phyloP scores from a whole-genome alignment of 345 rosid species.

The Pistacia atlantica region DNA sequence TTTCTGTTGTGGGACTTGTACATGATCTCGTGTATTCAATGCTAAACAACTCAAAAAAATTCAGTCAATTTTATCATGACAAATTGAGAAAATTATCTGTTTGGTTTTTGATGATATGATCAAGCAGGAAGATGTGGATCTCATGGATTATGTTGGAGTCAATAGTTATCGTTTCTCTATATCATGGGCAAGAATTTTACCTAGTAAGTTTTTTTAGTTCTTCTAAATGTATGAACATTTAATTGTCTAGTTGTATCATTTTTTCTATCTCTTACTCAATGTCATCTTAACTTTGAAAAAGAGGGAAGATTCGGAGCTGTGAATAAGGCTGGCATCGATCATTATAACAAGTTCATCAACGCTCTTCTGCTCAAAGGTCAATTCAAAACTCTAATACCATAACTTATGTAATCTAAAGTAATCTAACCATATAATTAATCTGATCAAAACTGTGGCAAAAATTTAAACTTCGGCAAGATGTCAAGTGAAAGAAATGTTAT shows the following conservation, averaged over 20 bases:
- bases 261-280: neutral
- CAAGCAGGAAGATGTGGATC: constrained; percentile 61
- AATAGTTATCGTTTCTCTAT: constrained; percentile 76
- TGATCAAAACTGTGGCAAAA: neutral
- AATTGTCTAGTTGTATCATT: neutral
- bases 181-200: constrained; percentile 82
- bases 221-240: neutral
- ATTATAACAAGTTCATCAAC: constrained; percentile 59
- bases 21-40: no score
- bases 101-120: constrained; percentile 8
- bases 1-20: neutral
- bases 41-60: no score
- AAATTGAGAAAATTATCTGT: constrained; percentile 10
- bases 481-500: neutral
- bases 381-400: neutral
- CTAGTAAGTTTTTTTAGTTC: constrained; percentile 48
- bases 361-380: constrained; percentile 56
- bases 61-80: constrained; percentile 14
- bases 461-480: neutral
- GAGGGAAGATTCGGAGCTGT: constrained; percentile 72
- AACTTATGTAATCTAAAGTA: no score
- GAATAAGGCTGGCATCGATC: constrained; percentile 58
- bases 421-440: no score
- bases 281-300: constrained; percentile 20
- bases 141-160: constrained; percentile 61